These are phyloP conservation scores for Rosa rugosa DNA, from an alignment of 306 rosid genomes.

Conservation along the genomic window DNA sequence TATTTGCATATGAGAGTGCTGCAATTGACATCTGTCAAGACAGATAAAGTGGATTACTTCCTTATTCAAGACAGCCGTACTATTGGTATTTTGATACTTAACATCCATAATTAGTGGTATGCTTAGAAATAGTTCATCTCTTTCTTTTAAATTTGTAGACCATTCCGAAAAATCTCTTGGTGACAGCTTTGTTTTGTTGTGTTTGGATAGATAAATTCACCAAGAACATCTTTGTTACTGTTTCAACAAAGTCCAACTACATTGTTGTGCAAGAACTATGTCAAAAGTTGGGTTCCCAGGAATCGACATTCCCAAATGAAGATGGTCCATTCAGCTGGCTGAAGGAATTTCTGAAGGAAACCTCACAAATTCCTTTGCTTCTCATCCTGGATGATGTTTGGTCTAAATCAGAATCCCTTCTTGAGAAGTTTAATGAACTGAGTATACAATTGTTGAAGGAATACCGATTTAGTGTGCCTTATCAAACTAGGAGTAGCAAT, in stretches of 20 bases:
- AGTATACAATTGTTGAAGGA: too few species aligned
- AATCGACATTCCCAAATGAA: constrained; percentile 36
- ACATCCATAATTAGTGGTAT: too few species aligned
- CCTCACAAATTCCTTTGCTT: constrained; percentile 23
- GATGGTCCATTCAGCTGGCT: constrained; percentile 31
- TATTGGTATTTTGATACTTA: background rate
- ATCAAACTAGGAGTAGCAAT: too few species aligned
- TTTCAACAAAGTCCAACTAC: constrained; percentile 39
- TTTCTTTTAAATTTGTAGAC: background rate
- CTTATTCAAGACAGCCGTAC: background rate
- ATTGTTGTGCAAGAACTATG: constrained; percentile 34
- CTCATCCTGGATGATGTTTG: constrained; percentile 63
- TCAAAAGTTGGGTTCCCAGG: constrained; percentile 16
- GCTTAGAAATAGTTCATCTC: background rate
- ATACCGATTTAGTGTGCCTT: too few species aligned
- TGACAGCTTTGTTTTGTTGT: background rate
- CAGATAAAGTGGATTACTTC: too few species aligned
- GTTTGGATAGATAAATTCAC: constrained; percentile 37
- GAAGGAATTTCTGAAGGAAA: constrained; percentile 31
- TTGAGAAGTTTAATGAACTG: constrained; percentile 41
- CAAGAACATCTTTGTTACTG: constrained; percentile 41
- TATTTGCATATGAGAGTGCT: background rate
- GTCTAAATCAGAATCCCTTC: constrained; percentile 37
- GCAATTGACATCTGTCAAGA: background rate
- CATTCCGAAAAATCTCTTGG: background rate